These are phyloP conservation scores for Oemleria cerasiformis DNA, from an alignment of 306 rosid species.

Conservation along the genomic window DNA sequence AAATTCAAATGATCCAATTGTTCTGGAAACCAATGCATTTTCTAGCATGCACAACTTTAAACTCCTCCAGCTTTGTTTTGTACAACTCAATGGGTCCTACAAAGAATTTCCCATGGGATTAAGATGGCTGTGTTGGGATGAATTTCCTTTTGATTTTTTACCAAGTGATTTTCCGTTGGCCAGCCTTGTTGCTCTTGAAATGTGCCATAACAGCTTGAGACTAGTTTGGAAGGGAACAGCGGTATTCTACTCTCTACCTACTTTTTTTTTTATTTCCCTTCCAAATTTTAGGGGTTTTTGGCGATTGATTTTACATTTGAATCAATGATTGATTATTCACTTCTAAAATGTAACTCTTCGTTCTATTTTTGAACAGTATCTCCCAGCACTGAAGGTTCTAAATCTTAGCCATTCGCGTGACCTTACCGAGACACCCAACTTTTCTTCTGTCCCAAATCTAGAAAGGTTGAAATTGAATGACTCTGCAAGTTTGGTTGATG, in stretches of 20 bases:
- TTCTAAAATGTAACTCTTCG: not conserved
- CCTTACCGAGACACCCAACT: not conserved
- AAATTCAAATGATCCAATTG: not conserved
- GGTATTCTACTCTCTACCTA: not conserved
- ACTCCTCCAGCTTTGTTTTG: slow-evolving; percentile 1
- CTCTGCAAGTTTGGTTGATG: not conserved
- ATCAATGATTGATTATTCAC: too few relatives aligned
- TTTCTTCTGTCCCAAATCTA: not conserved
- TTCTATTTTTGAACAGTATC: slow-evolving; percentile 2
- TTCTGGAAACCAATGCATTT: not conserved
- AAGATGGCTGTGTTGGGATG: slow-evolving; percentile 14
- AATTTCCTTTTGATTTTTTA: not conserved
- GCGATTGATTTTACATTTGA: not conserved
- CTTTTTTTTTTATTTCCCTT: not conserved
- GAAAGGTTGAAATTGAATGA: slow-evolving; percentile 8
- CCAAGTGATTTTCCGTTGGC: not conserved
- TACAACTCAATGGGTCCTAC: not conserved
- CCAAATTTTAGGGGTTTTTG: not conserved
- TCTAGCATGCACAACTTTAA: not conserved
- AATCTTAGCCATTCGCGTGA: slow-evolving; percentile 21
- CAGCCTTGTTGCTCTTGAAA: slow-evolving; percentile 19
- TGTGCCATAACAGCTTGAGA: slow-evolving; percentile 4
- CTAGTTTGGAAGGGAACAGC: not conserved
- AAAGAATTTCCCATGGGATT: not conserved
- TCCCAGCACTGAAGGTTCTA: slow-evolving; percentile 9